A percentile compares a stretch with the other conserved stretches of the same genome.
Conservation (phyloP, 495 filamentous ascomycete species). For the Podospora pseudocomata region DNA sequence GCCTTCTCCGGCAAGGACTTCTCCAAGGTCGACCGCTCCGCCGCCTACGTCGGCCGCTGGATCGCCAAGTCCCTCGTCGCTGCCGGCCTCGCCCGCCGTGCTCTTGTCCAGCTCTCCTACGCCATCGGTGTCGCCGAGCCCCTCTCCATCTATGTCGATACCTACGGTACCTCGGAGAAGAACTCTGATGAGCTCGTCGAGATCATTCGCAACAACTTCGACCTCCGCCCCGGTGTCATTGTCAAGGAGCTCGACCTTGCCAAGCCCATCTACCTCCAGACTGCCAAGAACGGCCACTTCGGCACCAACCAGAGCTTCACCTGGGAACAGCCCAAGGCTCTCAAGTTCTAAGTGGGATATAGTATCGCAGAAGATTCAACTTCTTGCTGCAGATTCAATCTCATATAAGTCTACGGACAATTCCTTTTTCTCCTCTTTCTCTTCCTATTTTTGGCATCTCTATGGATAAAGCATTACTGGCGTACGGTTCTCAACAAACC, state of each 20-base stretch:
- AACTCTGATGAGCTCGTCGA: conserved; percentile 77
- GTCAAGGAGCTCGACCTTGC: conserved; percentile 94
- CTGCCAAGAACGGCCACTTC: conserved; percentile 99
- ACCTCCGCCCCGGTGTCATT: conserved; percentile 95
- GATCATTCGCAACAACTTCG: conserved; percentile 94
- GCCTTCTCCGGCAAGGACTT: conserved; percentile 99
- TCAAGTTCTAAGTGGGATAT: conserved; percentile 68
- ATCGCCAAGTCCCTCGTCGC: conserved; percentile 96
- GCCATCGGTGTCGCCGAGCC: conserved; percentile 98
- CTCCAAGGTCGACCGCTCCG: conserved; percentile 98
- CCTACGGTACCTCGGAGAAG: conserved; percentile 75
- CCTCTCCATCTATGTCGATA: conserved; percentile 83
- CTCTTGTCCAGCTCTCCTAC: conserved; percentile 95
- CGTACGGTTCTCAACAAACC: conserved; percentile 45
- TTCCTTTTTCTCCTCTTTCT: conserved; percentile 16
- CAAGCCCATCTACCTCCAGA: conserved; percentile 96
- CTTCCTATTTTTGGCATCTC: conserved; percentile 25
- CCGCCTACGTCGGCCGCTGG: conserved; percentile 96
- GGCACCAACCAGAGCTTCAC: conserved; percentile 90
- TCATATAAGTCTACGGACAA: conserved; percentile 27
- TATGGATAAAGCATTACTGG: conserved; percentile 32
- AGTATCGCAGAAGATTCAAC: conserved; percentile 37
- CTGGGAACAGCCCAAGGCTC: conserved; percentile 97
- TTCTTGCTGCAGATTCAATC: conserved; percentile 33
- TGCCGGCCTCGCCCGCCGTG: conserved; percentile 83